Evolutionary conservation across 331 rosid species (phyloP).

Genomic region (Saraca asoca): DNA sequence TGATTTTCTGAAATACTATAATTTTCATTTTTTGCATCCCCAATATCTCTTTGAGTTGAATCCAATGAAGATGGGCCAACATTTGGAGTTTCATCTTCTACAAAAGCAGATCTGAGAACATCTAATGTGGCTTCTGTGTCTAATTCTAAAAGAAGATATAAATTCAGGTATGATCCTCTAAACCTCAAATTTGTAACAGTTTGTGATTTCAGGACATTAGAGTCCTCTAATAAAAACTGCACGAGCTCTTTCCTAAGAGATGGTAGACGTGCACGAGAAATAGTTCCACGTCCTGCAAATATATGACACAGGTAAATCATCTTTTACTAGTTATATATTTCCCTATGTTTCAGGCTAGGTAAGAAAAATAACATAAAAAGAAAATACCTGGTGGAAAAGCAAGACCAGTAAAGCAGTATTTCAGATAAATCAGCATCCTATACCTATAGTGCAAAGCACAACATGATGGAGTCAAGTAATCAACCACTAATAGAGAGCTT

Average conservation of each 20-base stretch:
- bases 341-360: constrained; percentile 18
- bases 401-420: constrained; percentile 93
- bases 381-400: constrained; percentile 91
- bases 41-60: constrained; percentile 38
- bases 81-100: constrained; percentile 55
- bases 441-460: constrained; percentile 70
- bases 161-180: constrained; percentile 50
- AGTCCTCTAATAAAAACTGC: constrained; percentile 65
- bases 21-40: constrained; percentile 39
- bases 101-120: constrained; percentile 72
- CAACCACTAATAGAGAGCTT: constrained; percentile 27
- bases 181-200: constrained; percentile 43
- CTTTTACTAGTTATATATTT: constrained; percentile 15
- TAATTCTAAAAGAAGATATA: constrained; percentile 72
- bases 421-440: constrained; percentile 87
- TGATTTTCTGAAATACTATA: constrained; percentile 40
- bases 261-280: constrained; percentile 65
- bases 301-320: constrained; percentile 30
- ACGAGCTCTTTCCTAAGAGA: constrained; percentile 85
- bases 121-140: constrained; percentile 87
- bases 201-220: constrained; percentile 50
- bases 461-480: constrained; percentile 20
- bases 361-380: constrained; percentile 16
- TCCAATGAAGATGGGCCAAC: constrained; percentile 44
- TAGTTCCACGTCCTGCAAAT: constrained; percentile 81